Conservation (phyloP, 495 filamentous ascomycete species). For the Penicillium ochrochloron region DNA sequence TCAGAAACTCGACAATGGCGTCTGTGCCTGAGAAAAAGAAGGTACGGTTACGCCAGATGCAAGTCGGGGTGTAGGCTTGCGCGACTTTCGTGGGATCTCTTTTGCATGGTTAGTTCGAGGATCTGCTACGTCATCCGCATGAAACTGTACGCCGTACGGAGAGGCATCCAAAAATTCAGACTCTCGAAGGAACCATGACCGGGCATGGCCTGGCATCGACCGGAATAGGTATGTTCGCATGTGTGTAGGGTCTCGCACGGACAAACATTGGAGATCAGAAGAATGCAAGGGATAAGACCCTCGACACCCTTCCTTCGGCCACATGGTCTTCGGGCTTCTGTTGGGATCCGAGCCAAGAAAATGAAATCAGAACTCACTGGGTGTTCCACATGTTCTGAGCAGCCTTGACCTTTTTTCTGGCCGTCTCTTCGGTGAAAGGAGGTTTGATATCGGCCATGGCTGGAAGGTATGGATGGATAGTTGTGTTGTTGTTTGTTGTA, state of each 20-base stretch:
- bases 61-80: constrained; percentile 73
- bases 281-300: constrained; percentile 40
- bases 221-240: constrained; percentile 11
- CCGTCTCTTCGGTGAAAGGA: constrained; percentile 80
- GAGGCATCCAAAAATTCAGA: neutral
- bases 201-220: neutral
- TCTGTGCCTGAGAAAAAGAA: constrained; percentile 72
- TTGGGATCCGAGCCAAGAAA: neutral
- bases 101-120: constrained; percentile 23
- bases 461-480: neutral
- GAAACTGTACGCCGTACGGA: neutral
- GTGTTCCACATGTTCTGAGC: constrained; percentile 89
- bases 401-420: constrained; percentile 78
- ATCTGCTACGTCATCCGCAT: constrained; percentile 19
- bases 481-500: neutral
- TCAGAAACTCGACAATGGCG: constrained; percentile 72
- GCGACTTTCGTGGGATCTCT: constrained; percentile 69
- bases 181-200: neutral
- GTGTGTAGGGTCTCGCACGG: constrained; percentile 22
- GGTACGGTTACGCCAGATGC: constrained; percentile 82
- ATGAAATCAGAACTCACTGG: constrained; percentile 48
- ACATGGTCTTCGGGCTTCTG: constrained; percentile 24
- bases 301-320: constrained; percentile 25
- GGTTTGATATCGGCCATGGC: constrained; percentile 64
- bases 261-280: constrained; percentile 22